phyloP scores from a whole-genome alignment of 441 rosid species.

The Mallotus repandus region DNA sequence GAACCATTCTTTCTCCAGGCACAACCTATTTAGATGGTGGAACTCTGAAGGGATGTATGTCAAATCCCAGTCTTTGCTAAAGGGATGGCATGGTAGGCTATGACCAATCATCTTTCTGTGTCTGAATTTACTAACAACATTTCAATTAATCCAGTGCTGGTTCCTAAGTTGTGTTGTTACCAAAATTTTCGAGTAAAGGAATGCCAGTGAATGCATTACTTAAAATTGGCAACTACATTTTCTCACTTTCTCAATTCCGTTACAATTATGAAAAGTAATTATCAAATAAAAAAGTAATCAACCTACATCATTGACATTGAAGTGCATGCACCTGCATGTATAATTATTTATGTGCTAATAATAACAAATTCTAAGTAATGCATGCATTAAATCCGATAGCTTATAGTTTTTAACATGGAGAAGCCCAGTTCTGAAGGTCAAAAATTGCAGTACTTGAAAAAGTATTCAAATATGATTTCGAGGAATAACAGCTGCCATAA shows the following conservation, averaged over 20 bases:
- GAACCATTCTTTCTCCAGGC: not conserved
- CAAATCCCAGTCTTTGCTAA: not conserved
- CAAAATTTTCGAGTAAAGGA: not conserved
- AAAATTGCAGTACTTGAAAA: not conserved
- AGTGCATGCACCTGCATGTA: not conserved
- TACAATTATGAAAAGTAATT: not conserved
- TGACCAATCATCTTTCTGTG: not conserved
- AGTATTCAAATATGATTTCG: not conserved
- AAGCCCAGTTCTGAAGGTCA: not conserved
- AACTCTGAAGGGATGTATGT: not conserved
- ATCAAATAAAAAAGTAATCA: not conserved
- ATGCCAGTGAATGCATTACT: not conserved
- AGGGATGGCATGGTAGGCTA: not conserved
- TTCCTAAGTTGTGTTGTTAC: not conserved
- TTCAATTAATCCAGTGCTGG: not conserved
- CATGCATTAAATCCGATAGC: not conserved
- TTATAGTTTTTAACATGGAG: not conserved
- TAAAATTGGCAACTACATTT: not conserved
- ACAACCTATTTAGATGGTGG: not conserved
- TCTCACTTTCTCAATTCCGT: not conserved
- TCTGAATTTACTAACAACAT: too few species aligned
- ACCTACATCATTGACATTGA: not conserved
- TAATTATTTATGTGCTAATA: not conserved
- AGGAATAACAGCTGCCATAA: not conserved
- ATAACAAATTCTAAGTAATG: not conserved